Base-by-base conservation (phyloP, 1,284 basidiomycete species). In the Microbotryum silenes-acaulis region DNA sequence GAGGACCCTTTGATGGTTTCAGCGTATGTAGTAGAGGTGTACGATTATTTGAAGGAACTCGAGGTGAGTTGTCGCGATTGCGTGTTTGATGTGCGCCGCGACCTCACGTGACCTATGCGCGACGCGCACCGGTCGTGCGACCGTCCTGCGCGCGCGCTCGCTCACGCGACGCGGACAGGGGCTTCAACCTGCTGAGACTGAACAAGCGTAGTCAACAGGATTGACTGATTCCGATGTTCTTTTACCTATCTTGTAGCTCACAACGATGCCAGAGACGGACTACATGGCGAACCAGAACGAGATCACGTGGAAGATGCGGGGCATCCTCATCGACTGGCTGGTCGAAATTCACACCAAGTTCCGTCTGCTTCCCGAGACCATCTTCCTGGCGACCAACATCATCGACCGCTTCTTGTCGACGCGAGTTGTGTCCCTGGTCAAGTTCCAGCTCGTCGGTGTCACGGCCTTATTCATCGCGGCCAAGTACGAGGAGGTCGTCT, bases 1-100 rank as follows among this genome's bases (percentile, higher is more conserved):
- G 91, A 92, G 61, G 94, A 98, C 74, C 93, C 93, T 18, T 78
- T 89, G 63, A 97, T 97, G 93, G 93, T 96, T 64, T 88, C 86
- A 77, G 91, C 97, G 77, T 98, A 98, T 74, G 93, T 96, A 58
- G 80, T 81, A 29, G 96, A 97, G 66, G 94, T 97, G 62, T 96
- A 96, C 77, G 79, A 87, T 56, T 97, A 98, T 79, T 83, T 97
- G 78, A 87, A 88, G 74, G 78, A 84, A 66, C 75, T 82, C 61
- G 82, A 83, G 77, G 80, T 82, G 65, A 70, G 78, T 76, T 37
- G n/a, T n/a, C 23, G 14, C 47, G 57, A 55, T 7, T 3, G n/a
- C 18, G 25, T 44, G 25, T 42, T 21, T 82, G 57, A 85, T 87
- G 14, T 42, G 37, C 27, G 25, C 9, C 29, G 23, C 49, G 20